Evolutionary conservation across 345 rosid species (phyloP).

Genomic region (Eucalyptus sp.): DNA sequence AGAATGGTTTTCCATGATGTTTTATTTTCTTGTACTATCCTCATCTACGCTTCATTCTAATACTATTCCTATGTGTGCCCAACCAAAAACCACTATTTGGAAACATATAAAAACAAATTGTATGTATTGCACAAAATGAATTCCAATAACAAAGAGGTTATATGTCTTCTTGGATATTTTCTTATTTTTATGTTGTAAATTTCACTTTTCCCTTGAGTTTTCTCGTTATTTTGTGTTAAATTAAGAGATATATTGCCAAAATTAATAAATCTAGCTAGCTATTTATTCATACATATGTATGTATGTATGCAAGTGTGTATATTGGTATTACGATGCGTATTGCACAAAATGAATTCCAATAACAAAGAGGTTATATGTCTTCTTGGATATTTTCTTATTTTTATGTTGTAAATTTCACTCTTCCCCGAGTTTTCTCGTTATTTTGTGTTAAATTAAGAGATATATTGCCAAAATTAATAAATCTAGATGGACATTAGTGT

Average conservation of each 20-base stretch:
- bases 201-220: rapidly evolving
- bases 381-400: neutral
- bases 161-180: neutral
- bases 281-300: neutral
- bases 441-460: neutral
- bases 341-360: neutral
- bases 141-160: neutral
- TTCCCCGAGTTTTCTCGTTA: rapidly evolving
- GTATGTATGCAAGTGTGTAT: no score
- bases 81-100: neutral
- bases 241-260: rapidly evolving
- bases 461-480: rapidly evolving
- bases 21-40: neutral
- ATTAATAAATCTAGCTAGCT: neutral
- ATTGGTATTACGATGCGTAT: neutral
- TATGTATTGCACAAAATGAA: neutral
- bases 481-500: neutral
- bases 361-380: neutral
- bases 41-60: neutral
- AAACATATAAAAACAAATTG: neutral
- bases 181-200: neutral
- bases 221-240: rapidly evolving
- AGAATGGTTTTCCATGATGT: neutral
- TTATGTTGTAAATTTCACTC: neutral
- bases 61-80: neutral